phyloP scores from a whole-genome alignment of 306 rosid species.

The Glycyrrhiza uralensis region DNA sequence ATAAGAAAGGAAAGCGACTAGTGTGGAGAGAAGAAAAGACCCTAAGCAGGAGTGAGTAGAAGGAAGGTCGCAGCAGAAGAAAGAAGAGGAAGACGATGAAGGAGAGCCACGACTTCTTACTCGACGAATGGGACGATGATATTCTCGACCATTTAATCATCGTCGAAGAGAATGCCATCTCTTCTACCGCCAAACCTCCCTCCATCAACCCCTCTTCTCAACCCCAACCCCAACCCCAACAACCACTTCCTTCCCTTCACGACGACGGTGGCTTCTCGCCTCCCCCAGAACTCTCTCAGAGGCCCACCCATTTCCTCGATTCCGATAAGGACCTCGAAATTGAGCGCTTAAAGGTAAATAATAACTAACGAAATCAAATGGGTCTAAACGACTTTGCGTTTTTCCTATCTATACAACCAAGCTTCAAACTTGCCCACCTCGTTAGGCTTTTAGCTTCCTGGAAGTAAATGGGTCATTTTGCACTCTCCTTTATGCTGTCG shows the following conservation, averaged over 20 bases:
- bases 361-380: not conserved
- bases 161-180: constrained; percentile 45
- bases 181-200: constrained; percentile 27
- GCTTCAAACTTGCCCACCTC: not conserved
- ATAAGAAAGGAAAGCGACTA: too few species aligned
- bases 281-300: constrained; percentile 81
- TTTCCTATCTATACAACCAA: not conserved
- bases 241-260: not conserved
- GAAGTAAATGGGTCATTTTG: too few species aligned
- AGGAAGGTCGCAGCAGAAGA: not conserved
- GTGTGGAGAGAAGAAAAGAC: not conserved
- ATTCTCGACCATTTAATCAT: constrained; percentile 46
- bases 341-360: constrained; percentile 58
- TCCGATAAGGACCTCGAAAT: constrained; percentile 49
- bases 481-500: too few species aligned
- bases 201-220: not conserved
- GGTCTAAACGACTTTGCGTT: not conserved
- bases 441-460: not conserved
- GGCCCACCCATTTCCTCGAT: constrained; percentile 3
- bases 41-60: not conserved
- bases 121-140: constrained; percentile 55
- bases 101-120: not conserved
- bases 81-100: not conserved
- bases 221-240: constrained; percentile 16
- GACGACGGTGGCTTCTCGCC: constrained; percentile 48